Conservation (phyloP, 2,329 filamentous ascomycete genomes). For the Hymenoscyphus infarciens region DNA sequence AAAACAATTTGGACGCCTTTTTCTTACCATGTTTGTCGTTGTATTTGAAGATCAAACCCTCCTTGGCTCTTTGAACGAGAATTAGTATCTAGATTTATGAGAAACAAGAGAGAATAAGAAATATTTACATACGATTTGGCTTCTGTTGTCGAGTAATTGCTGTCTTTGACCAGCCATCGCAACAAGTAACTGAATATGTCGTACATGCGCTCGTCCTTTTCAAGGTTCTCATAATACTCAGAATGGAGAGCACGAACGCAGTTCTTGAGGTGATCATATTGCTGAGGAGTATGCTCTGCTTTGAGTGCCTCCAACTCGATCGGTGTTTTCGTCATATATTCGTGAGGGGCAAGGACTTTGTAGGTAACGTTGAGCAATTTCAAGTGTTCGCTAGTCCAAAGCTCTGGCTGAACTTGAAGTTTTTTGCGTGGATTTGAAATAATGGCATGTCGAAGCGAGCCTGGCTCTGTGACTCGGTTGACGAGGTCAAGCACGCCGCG, state of each 20-base stretch:
- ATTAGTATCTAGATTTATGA: not conserved
- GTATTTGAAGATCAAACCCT: not conserved
- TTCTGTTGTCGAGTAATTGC: not conserved
- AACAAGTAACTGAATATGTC: not conserved
- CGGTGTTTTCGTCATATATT: not conserved
- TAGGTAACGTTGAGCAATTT: not conserved
- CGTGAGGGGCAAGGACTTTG: not conserved
- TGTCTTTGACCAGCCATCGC: not conserved
- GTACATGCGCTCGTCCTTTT: not conserved
- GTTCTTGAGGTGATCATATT: not conserved
- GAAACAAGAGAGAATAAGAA: not conserved
- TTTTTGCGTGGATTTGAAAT: slow-evolving; percentile 4
- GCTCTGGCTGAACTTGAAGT: not conserved
- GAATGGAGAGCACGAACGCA: not conserved
- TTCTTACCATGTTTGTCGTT: not conserved
- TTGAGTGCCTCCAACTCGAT: not conserved
- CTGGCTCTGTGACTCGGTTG: not conserved
- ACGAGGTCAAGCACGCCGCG: not conserved
- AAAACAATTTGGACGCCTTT: not conserved
- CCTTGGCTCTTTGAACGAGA: not conserved
- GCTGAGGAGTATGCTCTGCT: not conserved
- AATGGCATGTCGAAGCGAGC: not conserved
- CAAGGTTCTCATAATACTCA: not conserved
- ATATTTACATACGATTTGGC: not conserved
- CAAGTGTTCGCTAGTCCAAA: not conserved